phyloP scores from a whole-genome alignment of 2,329 filamentous ascomycete genomes.

The Davidsoniella virescens region DNA sequence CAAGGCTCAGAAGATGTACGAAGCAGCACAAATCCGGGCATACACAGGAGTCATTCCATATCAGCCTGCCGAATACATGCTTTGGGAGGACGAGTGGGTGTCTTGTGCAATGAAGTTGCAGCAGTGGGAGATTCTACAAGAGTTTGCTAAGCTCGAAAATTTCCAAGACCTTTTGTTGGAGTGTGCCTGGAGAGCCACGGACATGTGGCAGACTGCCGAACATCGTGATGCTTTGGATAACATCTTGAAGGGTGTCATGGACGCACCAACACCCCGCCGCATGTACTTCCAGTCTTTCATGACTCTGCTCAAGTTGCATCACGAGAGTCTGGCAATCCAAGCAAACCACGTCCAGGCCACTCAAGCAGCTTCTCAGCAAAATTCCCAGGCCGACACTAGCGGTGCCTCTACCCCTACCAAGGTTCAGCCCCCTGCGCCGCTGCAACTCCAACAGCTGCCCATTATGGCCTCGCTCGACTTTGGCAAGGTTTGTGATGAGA shows the following conservation, averaged over 20 bases:
- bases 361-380: constrained; percentile 3
- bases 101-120: constrained; percentile 95
- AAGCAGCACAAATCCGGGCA: constrained; percentile 91
- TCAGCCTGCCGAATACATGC: constrained; percentile 91
- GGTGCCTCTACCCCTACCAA: background rate
- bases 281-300: constrained; percentile 99
- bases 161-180: constrained; percentile 92
- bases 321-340: constrained; percentile 9
- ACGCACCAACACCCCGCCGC: constrained; percentile 82
- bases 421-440: background rate
- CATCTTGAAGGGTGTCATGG: constrained; percentile 92
- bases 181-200: constrained; percentile 86
- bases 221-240: constrained; percentile 80
- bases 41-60: constrained; percentile 92
- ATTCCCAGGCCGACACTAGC: background rate
- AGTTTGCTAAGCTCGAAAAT: constrained; percentile 98
- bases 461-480: constrained; percentile 48
- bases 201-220: constrained; percentile 79
- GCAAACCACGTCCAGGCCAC: constrained; percentile 56
- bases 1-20: constrained; percentile 92
- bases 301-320: constrained; percentile 80
- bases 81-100: constrained; percentile 99
- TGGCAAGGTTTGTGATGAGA: constrained; percentile 81
- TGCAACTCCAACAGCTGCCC: constrained; percentile 4
- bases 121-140: constrained; percentile 94